Base-by-base conservation (phyloP, 1,284 basidiomycete genomes). In the Puccinia horiana region DNA sequence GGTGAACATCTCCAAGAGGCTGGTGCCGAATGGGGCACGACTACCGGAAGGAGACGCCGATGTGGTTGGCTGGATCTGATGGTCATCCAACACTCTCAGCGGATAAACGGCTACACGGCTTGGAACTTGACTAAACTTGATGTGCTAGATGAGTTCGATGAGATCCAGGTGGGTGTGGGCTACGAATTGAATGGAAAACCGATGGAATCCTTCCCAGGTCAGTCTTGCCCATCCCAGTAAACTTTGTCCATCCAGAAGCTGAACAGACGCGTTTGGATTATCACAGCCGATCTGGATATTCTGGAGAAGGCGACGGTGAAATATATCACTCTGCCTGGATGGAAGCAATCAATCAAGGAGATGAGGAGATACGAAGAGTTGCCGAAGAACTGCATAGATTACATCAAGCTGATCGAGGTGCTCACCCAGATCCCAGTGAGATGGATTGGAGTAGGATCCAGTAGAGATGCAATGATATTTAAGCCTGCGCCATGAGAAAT, bases 391-490 rank as follows among this genome's bases (percentile, higher is more conserved):
- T 96, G 94, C 89, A 91, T 91, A 88, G 90, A 90, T 85, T 99
- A 99, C 87, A 89, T 99, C 83, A 90, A 91, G 84, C 98, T 93
- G 86, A 94, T 98, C 85, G 96, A 98, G 88, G 86, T 91, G 61
- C 93, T 90, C 87, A 88, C 95, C 29, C 90, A 90, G n/a, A 91
- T 94, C 44, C 92, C 91, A 80, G 90, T 98, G 83, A 92, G 93
- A 87, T 97, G 93, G 93, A 95, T 97, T 84, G 95, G 95, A 8
- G 92, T 95, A 40, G 95, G 95, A 0, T 93, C 95, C 5, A 93
- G 90, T 37, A 88, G 95, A 79, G 91, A 94, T 84, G 91, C 91
- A 83, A 96, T 96, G 94, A 86, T 94, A 32, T 58, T 40, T 18
- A 75, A 75, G 44, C 29, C 72, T 35, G 44, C 49, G 20, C 61